Evolutionary conservation across 2,329 filamentous ascomycete genomes (phyloP).

Genomic region (Penicillium occitanis): DNA sequence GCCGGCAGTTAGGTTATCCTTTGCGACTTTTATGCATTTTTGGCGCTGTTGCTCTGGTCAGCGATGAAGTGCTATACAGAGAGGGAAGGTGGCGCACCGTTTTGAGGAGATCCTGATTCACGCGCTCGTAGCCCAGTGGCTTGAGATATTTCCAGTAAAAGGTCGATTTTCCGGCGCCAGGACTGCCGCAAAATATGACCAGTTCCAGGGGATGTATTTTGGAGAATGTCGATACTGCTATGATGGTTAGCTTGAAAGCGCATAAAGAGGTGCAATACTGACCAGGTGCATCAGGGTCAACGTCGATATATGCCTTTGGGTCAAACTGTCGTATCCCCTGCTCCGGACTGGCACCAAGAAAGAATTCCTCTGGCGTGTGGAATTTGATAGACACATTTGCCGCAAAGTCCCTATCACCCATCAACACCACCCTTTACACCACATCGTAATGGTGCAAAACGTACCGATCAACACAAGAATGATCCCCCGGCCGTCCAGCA

Average conservation of each 20-base stretch:
- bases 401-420: slow-evolving; percentile 68
- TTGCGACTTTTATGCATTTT: slow-evolving; percentile 69
- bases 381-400: slow-evolving; percentile 79
- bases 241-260: background rate
- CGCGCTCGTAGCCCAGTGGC: slow-evolving; percentile 74
- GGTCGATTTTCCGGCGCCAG: slow-evolving; percentile 87
- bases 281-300: slow-evolving; percentile 36
- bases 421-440: background rate
- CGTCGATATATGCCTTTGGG: slow-evolving; percentile 56
- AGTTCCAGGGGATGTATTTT: slow-evolving; percentile 70
- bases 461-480: slow-evolving; percentile 61
- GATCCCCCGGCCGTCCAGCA: slow-evolving; percentile 56
- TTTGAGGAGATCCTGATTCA: slow-evolving; percentile 90
- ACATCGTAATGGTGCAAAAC: slow-evolving; percentile 6
- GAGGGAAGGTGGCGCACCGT: slow-evolving; percentile 49
- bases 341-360: slow-evolving; percentile 66
- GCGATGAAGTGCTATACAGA: background rate
- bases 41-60: slow-evolving; percentile 49
- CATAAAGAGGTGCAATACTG: slow-evolving; percentile 21
- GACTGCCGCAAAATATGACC: slow-evolving; percentile 83
- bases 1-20: slow-evolving; percentile 62
- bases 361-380: slow-evolving; percentile 88
- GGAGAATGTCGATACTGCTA: slow-evolving; percentile 42
- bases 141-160: slow-evolving; percentile 79
- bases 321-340: slow-evolving; percentile 72